Conservation (phyloP, 139 green algal genomes). For the Chlamydomonas schloesseri region DNA sequence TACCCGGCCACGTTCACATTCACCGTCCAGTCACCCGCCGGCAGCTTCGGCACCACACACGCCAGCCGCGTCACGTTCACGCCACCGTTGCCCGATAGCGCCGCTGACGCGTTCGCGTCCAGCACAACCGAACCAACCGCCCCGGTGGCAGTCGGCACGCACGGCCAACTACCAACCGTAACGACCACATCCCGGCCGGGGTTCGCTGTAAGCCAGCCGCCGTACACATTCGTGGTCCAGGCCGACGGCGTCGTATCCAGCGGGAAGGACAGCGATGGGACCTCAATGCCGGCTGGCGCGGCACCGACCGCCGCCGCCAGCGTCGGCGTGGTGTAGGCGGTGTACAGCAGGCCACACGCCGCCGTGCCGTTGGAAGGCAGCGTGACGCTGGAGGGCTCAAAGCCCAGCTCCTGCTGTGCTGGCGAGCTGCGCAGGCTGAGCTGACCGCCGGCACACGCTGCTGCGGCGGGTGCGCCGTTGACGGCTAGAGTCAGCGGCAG, state of each 20-base stretch:
- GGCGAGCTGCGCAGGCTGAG: neutral
- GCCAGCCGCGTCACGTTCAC: neutral
- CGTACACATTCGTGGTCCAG: neutral
- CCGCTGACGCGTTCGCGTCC: neutral
- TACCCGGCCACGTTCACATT: neutral
- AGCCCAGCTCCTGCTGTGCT: neutral
- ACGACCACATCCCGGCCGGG: neutral
- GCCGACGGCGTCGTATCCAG: neutral
- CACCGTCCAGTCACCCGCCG: conserved; percentile 1
- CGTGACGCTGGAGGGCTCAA: neutral
- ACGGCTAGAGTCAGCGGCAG: neutral
- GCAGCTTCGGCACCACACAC: conserved; percentile 1
- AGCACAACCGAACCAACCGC: neutral
- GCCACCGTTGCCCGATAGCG: conserved; percentile 6
- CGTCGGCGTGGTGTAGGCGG: conserved; percentile 7
- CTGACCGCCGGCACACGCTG: neutral
- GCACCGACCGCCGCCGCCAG: neutral
- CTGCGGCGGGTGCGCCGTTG: neutral
- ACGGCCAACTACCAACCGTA: neutral
- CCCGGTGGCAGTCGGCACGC: neutral
- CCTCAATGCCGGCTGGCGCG: neutral
- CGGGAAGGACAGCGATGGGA: neutral
- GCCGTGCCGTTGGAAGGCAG: neutral
- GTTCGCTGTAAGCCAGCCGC: neutral
- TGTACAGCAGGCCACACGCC: neutral